A percentile compares a stretch with the other conserved stretches of the same genome.
These are phyloP conservation scores for Lecanicillium sp. DNA, from an alignment of 2,329 filamentous ascomycete genomes.

Conservation along the genomic window DNA sequence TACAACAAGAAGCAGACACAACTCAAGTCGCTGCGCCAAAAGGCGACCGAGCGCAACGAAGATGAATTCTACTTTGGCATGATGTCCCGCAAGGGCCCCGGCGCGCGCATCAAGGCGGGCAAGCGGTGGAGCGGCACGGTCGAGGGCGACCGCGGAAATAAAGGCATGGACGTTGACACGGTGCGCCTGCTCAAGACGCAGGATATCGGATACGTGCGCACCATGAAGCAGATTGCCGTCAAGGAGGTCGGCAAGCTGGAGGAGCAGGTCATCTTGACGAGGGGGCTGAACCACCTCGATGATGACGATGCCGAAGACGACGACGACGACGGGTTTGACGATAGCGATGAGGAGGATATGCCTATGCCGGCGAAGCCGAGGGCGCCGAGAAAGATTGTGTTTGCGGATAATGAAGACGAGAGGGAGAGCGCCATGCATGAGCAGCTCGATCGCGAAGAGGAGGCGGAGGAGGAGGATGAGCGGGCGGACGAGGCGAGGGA, in stretches of 20 bases:
- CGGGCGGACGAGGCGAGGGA: constrained; percentile 16
- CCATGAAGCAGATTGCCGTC: constrained; percentile 49
- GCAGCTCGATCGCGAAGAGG: constrained; percentile 23
- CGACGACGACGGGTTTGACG: constrained; percentile 22
- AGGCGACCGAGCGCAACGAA: constrained; percentile 59
- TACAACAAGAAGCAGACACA: constrained; percentile 58
- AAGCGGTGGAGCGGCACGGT: constrained; percentile 48
- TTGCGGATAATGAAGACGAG: constrained; percentile 34
- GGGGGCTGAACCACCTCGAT: constrained; percentile 27
- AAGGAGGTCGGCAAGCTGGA: constrained; percentile 52
- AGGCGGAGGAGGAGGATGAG: constrained; percentile 14
- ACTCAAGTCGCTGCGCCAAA: constrained; percentile 51
- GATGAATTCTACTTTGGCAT: constrained; percentile 70
- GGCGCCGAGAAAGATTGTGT: constrained; percentile 42
- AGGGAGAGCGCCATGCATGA: constrained; percentile 22
- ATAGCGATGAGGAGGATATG: constrained; percentile 24
- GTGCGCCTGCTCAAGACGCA: constrained; percentile 62
- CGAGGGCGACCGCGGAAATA: constrained; percentile 50
- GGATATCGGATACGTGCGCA: constrained; percentile 57
- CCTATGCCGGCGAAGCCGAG: constrained; percentile 21
- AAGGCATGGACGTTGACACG: constrained; percentile 45
- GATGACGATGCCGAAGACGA: constrained; percentile 24
- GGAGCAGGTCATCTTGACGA: constrained; percentile 41
- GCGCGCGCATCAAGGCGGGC: constrained; percentile 38
- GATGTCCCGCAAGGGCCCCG: constrained; percentile 53